Evolutionary conservation across 2,329 filamentous ascomycete species (phyloP), one percentile per base, ranked within the genome.

Genomic region (Niveomyces coronatus): DNA sequence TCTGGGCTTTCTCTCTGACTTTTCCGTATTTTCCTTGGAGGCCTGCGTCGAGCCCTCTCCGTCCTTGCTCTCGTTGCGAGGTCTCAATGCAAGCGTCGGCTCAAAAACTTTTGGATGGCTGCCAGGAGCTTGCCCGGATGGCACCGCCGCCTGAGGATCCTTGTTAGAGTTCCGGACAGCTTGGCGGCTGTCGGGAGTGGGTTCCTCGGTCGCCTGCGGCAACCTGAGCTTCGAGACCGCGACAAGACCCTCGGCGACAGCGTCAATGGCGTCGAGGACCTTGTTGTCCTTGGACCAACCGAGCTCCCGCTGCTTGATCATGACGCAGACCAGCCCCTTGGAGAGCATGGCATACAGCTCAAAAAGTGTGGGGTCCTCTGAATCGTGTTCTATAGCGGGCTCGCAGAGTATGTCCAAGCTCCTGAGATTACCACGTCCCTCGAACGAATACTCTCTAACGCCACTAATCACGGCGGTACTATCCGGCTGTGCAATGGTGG

Each of bases 281-380:
- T 93, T 94, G 61, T 87, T 89, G 45, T 95, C 85, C 49, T 78
- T 76, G 49, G 81, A 82, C 88, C 88, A 96, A 20, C 93, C 91
- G 34, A 98, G 69, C 60, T 96, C 89, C 36, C 80, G 76, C 55
- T 89, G 85, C 57, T 83, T 89, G 56, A 98, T 78, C 46, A 79
- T 79, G 37, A 96, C 58, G 51, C 85, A 89, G 14, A 88, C 88
- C n/a, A 96, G 87, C 44, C 91, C 91, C 63, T 87, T 93, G 9
- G 91, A 95, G 60, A 98, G 89, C 82, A 95, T 94, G 22, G 86
- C 83, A 56, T 98, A 98, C 9, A 98, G 71, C 64, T 98, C 91
- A 53, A 98, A 96, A 11, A 95, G 64, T 0, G 81, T 78, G 13
- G 76, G 76, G 46, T 91, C 82, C 16, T 82, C 79, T 17, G 68